Evolutionary conservation across 495 filamentous ascomycete species (phyloP).

Genomic region (Penicillium herquei): DNA sequence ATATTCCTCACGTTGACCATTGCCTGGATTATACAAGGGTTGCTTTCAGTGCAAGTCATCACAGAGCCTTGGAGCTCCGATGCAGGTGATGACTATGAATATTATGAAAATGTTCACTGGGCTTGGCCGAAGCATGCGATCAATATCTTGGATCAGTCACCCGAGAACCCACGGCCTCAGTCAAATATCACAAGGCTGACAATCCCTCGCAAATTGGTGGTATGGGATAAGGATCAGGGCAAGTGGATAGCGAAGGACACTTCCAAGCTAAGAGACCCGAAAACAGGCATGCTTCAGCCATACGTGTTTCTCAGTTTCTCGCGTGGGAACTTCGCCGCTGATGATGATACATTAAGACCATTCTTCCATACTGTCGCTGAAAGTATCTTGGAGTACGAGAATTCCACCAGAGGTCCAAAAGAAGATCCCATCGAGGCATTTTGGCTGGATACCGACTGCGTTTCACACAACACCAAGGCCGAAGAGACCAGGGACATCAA

Average conservation of each 20-base stretch:
- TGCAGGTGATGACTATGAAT: conserved; percentile 3
- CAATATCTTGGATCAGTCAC: conserved; percentile 15
- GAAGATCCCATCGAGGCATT: conserved; percentile 7
- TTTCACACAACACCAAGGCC: conserved; percentile 2
- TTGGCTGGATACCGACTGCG: conserved; percentile 14
- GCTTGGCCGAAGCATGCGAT: conserved; percentile 14
- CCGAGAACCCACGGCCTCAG: conserved; percentile 7
- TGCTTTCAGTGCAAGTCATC: conserved; percentile 9
- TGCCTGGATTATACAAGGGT: conserved; percentile 13
- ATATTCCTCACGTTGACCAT: conserved; percentile 7
- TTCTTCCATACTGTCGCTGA: conserved; percentile 8
- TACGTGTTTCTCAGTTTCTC: conserved; percentile 18
- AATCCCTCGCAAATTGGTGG: conserved; percentile 13
- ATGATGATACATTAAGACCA: conserved; percentile 2
- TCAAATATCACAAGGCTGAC: conserved; percentile 8
- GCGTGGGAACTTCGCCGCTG: conserved; percentile 6
- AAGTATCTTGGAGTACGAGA: conserved; percentile 2
- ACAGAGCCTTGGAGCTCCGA: conserved; percentile 12
- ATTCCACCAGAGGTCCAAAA: not conserved
- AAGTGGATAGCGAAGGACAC: conserved; percentile 8
- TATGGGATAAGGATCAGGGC: conserved; percentile 1
- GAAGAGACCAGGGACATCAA: conserved; percentile 11
- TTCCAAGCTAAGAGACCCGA: conserved; percentile 4
- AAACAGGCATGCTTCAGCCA: conserved; percentile 11
- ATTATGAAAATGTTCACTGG: conserved; percentile 16